Evolutionary conservation across 2,329 filamentous ascomycete species (phyloP).

Genomic region (Lecanicillium sp.): DNA sequence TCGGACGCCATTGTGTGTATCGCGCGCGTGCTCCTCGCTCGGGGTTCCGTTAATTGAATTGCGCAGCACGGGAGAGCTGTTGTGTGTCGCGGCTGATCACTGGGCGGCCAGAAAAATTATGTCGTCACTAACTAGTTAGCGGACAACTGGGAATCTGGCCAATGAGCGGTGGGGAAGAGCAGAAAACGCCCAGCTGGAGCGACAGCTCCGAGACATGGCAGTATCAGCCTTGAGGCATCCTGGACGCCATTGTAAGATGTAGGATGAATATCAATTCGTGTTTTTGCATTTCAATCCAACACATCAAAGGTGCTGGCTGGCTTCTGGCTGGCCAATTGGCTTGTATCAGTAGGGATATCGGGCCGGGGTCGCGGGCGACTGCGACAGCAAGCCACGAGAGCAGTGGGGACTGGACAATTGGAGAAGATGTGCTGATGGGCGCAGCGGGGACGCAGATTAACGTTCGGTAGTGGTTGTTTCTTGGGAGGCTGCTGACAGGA

Average conservation of each 20-base stretch:
- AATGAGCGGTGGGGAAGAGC: constrained; percentile 4
- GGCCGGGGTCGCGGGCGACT: background rate
- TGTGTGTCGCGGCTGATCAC: background rate
- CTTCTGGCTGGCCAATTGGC: too few relatives aligned
- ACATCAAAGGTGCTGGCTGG: too few relatives aligned
- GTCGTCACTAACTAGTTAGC: constrained; percentile 2
- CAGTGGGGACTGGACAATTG: too few relatives aligned
- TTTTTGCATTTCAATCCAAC: too few relatives aligned
- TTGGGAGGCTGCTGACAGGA: too few relatives aligned
- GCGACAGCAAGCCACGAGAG: too few relatives aligned
- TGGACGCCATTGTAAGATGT: too few relatives aligned
- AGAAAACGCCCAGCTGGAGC: background rate
- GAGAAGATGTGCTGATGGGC: too few relatives aligned
- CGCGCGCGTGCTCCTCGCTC: background rate
- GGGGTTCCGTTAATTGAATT: background rate
- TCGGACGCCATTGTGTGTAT: constrained; percentile 25
- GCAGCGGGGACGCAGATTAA: background rate
- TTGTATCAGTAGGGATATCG: background rate
- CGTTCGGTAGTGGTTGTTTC: too few relatives aligned
- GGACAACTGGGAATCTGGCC: background rate
- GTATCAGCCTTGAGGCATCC: too few relatives aligned
- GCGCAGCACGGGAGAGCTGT: background rate
- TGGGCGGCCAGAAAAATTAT: constrained; percentile 1
- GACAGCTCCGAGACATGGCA: background rate
- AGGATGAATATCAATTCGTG: too few relatives aligned